Percentiles rank a stretch among this genome's conserved stretches.
Evolutionary conservation across 1,139 yeast species (phyloP).

Genomic region (Sugiyamaella neomexicana): DNA sequence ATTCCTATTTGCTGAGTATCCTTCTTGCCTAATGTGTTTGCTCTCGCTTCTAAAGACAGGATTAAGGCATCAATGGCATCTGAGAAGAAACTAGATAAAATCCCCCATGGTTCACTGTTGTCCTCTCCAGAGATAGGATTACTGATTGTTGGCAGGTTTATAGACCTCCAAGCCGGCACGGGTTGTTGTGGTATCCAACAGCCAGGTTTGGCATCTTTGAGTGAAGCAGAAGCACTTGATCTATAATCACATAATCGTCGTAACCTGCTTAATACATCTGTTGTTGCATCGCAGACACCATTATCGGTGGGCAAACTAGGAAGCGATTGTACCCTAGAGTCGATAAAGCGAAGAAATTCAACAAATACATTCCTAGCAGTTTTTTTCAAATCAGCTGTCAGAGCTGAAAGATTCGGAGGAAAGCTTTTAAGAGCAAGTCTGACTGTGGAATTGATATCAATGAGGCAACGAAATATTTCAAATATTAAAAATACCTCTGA

Average conservation of each 20-base stretch:
- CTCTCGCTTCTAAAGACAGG: conserved; percentile 59
- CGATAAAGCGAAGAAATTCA: conserved; percentile 59
- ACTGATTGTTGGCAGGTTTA: conserved; percentile 17
- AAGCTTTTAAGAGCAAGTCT: conserved; percentile 23
- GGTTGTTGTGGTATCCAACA: conserved; percentile 64
- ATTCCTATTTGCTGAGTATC: conserved; percentile 54
- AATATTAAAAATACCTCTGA: conserved; percentile 33
- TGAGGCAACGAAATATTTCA: conserved; percentile 33
- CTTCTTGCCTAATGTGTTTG: conserved; percentile 43
- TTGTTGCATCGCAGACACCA: conserved; percentile 69
- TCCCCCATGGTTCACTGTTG: conserved; percentile 48
- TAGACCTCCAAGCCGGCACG: conserved; percentile 32
- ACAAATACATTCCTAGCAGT: conserved; percentile 50
- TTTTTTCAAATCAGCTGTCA: conserved; percentile 27
- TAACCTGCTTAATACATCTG: conserved; percentile 63
- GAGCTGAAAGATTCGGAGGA: conserved; percentile 29
- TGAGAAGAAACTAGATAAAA: conserved; percentile 64
- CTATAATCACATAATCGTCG: conserved; percentile 65
- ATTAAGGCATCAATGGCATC: conserved; percentile 76
- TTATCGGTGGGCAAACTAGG: conserved; percentile 56
- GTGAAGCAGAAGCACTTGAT: conserved; percentile 54
- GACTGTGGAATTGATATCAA: conserved; percentile 24
- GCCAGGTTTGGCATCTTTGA: conserved; percentile 55
- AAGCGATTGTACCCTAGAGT: conserved; percentile 48
- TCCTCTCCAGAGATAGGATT: conserved; percentile 31